Conservation (phyloP, 208 protist species). For the Trypanosomatidae sp. region DNA sequence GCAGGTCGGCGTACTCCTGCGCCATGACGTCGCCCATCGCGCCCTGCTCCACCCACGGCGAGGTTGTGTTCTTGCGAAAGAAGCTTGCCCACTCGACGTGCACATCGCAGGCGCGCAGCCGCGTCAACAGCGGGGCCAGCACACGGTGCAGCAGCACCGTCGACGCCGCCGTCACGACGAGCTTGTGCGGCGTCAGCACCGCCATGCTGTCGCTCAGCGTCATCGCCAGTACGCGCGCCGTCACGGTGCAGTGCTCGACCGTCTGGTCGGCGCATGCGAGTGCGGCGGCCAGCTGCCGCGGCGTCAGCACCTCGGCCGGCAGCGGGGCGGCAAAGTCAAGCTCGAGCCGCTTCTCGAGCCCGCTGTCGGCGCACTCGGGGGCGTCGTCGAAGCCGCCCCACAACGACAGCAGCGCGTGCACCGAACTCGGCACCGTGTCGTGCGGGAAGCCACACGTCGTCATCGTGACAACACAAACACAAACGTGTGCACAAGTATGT, state of each 20-base stretch:
- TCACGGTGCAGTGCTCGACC: slow-evolving; percentile 11
- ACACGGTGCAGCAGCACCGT: slow-evolving; percentile 56
- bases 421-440: slow-evolving; percentile 54
- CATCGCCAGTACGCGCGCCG: slow-evolving; percentile 15
- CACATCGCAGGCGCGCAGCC: slow-evolving; percentile 12
- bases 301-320: slow-evolving; percentile 6
- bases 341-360: slow-evolving; percentile 77
- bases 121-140: slow-evolving; percentile 22
- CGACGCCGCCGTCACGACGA: slow-evolving; percentile 33
- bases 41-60: slow-evolving; percentile 32
- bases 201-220: slow-evolving; percentile 30
- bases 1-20: slow-evolving; percentile 77
- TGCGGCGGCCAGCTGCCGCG: slow-evolving; percentile 18
- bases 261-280: slow-evolving; percentile 22
- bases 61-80: slow-evolving; percentile 65
- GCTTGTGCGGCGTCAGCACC: slow-evolving; percentile 20
- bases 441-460: slow-evolving; percentile 29
- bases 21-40: slow-evolving; percentile 78
- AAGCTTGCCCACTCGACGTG: slow-evolving; percentile 73
- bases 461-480: too few relatives aligned
- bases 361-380: slow-evolving; percentile 29
- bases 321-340: slow-evolving; percentile 42
- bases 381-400: slow-evolving; percentile 68
- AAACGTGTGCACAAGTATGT: too few relatives aligned
- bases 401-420: slow-evolving; percentile 73